Base-by-base conservation (phyloP, 2,329 filamentous ascomycete species). In the Aquanectria penicillioides region DNA sequence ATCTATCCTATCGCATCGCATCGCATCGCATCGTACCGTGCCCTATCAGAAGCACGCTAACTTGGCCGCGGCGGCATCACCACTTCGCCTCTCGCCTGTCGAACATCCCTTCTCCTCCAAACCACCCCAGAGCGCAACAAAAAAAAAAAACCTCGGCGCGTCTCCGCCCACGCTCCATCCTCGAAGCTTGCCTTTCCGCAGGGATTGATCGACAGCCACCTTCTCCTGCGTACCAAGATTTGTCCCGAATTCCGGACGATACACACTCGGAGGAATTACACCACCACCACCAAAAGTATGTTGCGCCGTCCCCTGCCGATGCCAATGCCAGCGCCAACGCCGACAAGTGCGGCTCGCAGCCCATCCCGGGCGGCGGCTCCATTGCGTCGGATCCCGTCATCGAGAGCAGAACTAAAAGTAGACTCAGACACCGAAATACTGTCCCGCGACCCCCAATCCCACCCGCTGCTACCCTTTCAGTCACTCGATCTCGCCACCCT, bases 301-400 rank as follows among this genome's bases (percentile, higher is more conserved):
- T 34, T 15, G 22, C 46, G 26, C 25, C 12, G 11, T 29, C 49
- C 49, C 29, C 31, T 43, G 49, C 44, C 49, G 49, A 52, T 52
- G 49, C 49, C 49, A 44, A 52, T 51, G 36, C 37, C 29, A 31
- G 12, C 20, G n/a, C 33, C 15, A 43, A 34, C 33, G 48, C 38
- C 49, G 40, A 52, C 29, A 61, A 57, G 59, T 69, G 62, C 66
- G 63, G 66, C 68, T 68, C 64, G 66, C 66, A 65, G 58, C 62
- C 57, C 61, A 61, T 49, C 52, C 56, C 49, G 31, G 68, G 65
- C 58, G 60, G 61, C 56, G 62, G 37, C 57, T 53, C 57, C 50
- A 63, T 69, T 62, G 57, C 66, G 67, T 69, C 64, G 66, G 62
- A 62, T 58, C 64, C 51, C 59, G 38, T 17, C 49, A 31, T 28